phyloP scores from a whole-genome alignment of 345 rosid genomes.

The Boechera retrofracta region DNA sequence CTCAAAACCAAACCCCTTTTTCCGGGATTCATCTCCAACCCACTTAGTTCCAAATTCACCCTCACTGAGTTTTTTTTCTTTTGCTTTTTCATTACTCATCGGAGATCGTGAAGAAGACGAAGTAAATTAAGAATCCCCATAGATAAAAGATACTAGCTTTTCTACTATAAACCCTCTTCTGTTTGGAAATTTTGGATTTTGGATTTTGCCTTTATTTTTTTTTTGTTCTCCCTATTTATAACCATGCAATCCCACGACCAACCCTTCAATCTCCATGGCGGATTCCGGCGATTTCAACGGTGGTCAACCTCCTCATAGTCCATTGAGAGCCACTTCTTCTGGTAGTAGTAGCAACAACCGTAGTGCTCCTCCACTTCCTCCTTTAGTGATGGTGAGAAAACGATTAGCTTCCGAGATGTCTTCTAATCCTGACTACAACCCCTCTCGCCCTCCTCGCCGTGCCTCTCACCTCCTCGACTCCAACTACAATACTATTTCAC shows the following conservation, averaged over 20 bases:
- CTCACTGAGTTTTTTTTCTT: background rate
- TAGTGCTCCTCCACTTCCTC: conserved; percentile 23
- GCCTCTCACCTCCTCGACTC: conserved; percentile 33
- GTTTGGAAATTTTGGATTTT: conserved; percentile 49
- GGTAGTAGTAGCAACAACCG: conserved; percentile 35
- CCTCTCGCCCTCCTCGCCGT: conserved; percentile 54
- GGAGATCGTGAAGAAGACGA: conserved; percentile 51
- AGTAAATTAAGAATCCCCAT: conserved; percentile 47
- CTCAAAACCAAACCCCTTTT: conserved; percentile 25
- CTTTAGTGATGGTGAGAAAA: conserved; percentile 65
- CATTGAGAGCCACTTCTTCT: conserved; percentile 34
- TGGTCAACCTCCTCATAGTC: conserved; percentile 22
- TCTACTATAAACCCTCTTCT: conserved; percentile 37
- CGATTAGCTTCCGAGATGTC: conserved; percentile 88
- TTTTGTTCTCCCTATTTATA: background rate
- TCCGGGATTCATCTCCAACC: conserved; percentile 33
- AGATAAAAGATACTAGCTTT: background rate
- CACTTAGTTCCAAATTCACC: conserved; percentile 31
- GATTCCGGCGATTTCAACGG: conserved; percentile 54
- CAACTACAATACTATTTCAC: conserved; percentile 33
- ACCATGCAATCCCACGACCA: conserved; percentile 42
- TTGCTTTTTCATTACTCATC: conserved; percentile 26
- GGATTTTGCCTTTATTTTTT: background rate
- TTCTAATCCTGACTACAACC: conserved; percentile 36
- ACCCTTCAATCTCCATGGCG: conserved; percentile 49